Evolutionary conservation across 2,329 filamentous ascomycete genomes (phyloP), one percentile per base, ranked within the genome.

Genomic region (Cladophialophora carrionii): DNA sequence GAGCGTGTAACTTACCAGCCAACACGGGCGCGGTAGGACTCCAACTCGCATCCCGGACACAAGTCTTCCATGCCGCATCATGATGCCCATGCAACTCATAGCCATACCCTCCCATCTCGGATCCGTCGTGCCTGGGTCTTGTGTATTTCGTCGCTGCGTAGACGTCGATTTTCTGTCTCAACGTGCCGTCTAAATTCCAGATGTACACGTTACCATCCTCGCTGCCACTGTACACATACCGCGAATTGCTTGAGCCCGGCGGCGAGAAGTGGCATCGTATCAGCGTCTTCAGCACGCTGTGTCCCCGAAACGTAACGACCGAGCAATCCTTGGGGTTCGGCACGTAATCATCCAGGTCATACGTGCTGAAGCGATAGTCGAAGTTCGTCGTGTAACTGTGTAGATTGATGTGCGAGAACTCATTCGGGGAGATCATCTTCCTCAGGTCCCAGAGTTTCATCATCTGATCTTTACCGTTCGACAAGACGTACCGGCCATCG

Each of bases 391-490:
- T 85, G 74, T 84, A 87, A 31, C 75, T 73, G 59, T 78, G 75
- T 4, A 80, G 77, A 57, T 87, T 80, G 63, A 88, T 81, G 4
- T 75, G 76, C 72, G 74, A 71, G 73, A 81, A 77, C 76, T 79
- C 76, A 37, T 88, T 84, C 0, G 89, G 89, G 4, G 87, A 87
- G 82, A 95, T 90, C 84, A 92, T 94, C 83, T 91, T 96, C 58
- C 94, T 85, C 62, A 97, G 76, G 76, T 99, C 95, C 95, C 95
- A 99, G 0, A 99, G 84, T 78, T 98, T 98, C 87, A 96, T 96
- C 49, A 89, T 94, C 77, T 98, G 95, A 74, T 99, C 95, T 75
- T 98, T 99, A 67, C 88, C 91, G 73, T 99, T 99, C 70, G 89
- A 93, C 29, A 99, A 85, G 8, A 98, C 90, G 76, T 98, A 98